A percentile compares a stretch with the other conserved stretches of the same genome.
Conservation (phyloP, 1,284 basidiomycete genomes). For the Pseudozyma sp. region DNA sequence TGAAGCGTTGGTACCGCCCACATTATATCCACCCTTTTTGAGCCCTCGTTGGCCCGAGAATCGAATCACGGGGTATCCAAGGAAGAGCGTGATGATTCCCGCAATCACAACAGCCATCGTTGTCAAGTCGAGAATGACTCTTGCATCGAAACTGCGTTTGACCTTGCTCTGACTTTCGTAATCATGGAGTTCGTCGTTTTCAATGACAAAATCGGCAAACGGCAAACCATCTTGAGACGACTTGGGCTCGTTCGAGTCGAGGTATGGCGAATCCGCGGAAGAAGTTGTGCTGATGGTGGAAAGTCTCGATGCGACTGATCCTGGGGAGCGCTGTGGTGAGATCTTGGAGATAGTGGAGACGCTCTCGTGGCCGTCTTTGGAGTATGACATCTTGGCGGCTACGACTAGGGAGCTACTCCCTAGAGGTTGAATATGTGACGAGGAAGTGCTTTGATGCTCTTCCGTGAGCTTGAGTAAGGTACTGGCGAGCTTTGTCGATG, state of each 20-base stretch:
- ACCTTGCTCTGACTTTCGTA: constrained; percentile 33
- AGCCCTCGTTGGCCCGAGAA: constrained; percentile 10
- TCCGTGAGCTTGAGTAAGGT: too few relatives aligned
- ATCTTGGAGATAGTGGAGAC: constrained; percentile 5
- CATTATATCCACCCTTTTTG: constrained; percentile 43
- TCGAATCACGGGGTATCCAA: constrained; percentile 80
- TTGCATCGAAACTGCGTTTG: constrained; percentile 27
- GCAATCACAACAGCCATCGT: constrained; percentile 70
- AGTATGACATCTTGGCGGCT: constrained; percentile 17
- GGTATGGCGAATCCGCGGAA: constrained; percentile 37
- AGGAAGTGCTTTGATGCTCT: too few relatives aligned
- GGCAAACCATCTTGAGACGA: constrained; percentile 26
- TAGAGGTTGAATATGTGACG: too few relatives aligned
- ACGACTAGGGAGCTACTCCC: neutral
- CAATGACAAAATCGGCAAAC: constrained; percentile 51
- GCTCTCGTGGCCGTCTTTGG: constrained; percentile 13
- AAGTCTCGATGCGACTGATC: neutral
- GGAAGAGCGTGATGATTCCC: constrained; percentile 76
- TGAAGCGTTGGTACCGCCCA: constrained; percentile 59
- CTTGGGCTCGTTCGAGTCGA: constrained; percentile 24
- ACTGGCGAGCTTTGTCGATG: too few relatives aligned
- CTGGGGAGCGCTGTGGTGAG: neutral
- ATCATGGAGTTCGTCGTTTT: constrained; percentile 50
- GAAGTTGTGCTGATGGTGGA: neutral
- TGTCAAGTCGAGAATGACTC: constrained; percentile 39